Conservation (phyloP, 495 filamentous ascomycete species). For the Platismatia glauca region DNA sequence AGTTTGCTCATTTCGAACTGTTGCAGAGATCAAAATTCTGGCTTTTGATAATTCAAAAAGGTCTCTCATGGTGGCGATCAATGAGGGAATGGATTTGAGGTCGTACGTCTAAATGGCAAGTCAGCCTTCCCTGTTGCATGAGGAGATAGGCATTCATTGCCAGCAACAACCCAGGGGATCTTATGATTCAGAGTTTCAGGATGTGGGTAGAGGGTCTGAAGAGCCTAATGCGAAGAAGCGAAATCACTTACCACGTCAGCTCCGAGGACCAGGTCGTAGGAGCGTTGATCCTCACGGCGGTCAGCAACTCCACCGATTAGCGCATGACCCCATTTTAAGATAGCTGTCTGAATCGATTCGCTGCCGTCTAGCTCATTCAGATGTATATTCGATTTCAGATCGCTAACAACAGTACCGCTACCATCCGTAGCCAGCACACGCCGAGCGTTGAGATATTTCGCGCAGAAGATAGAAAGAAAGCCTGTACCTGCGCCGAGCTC, state of each 20-base stretch:
- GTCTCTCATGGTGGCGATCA: conserved; percentile 47
- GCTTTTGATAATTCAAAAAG: conserved; percentile 44
- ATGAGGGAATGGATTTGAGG: conserved; percentile 43
- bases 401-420: conserved; percentile 60
- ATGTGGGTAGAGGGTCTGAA: background rate
- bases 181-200: background rate
- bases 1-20: conserved; percentile 55
- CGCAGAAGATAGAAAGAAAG: conserved; percentile 72
- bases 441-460: conserved; percentile 56
- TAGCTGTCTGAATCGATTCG: conserved; percentile 35
- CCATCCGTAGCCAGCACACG: conserved; percentile 73
- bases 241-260: conserved; percentile 35
- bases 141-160: background rate
- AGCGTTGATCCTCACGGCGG: conserved; percentile 15
- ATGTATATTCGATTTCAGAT: conserved; percentile 56
- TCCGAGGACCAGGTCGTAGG: conserved; percentile 33
- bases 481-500: conserved; percentile 88
- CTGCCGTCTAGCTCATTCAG: conserved; percentile 52
- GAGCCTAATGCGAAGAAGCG: background rate
- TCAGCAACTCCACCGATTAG: conserved; percentile 26
- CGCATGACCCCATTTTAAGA: conserved; percentile 54
- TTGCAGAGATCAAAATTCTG: conserved; percentile 49
- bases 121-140: background rate
- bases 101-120: conserved; percentile 53
- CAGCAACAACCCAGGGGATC: background rate